Conservation (phyloP, 768 basidiomycete species). For the Lactarius hengduanensis region DNA sequence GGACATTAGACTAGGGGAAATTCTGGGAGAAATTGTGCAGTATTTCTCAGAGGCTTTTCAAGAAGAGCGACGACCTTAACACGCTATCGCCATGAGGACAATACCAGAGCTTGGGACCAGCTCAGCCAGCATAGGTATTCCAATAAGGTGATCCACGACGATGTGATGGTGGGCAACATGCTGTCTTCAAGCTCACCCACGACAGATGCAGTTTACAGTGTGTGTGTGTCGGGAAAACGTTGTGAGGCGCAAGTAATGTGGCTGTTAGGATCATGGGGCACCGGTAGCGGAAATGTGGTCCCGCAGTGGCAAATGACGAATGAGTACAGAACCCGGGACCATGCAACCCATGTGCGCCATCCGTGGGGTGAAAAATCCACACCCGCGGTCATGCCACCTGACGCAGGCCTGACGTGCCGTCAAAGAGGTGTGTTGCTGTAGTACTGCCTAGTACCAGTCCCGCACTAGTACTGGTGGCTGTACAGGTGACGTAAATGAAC, state of each 20-base stretch:
- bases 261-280: not conserved
- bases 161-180: not conserved
- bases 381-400: not conserved
- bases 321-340: not conserved
- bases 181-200: not conserved
- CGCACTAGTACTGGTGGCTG: not conserved
- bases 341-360: too few species aligned
- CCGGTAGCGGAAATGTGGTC: not conserved
- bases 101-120: not conserved
- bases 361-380: not conserved
- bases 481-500: not conserved
- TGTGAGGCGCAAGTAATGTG: not conserved
- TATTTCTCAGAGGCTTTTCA: conserved; percentile 5
- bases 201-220: not conserved
- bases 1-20: conserved; percentile 4
- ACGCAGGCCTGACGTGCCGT: not conserved
- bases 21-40: not conserved
- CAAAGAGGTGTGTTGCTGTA: not conserved
- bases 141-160: not conserved
- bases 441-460: not conserved
- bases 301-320: not conserved
- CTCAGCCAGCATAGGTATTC: not conserved
- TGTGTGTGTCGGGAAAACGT: not conserved
- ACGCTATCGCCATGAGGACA: conserved; percentile 4
- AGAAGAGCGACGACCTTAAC: not conserved